Evolutionary conservation across 179 eudicot species (phyloP), one percentile per base, ranked within the genome.

Genomic region (Patellifolia procumbens): DNA sequence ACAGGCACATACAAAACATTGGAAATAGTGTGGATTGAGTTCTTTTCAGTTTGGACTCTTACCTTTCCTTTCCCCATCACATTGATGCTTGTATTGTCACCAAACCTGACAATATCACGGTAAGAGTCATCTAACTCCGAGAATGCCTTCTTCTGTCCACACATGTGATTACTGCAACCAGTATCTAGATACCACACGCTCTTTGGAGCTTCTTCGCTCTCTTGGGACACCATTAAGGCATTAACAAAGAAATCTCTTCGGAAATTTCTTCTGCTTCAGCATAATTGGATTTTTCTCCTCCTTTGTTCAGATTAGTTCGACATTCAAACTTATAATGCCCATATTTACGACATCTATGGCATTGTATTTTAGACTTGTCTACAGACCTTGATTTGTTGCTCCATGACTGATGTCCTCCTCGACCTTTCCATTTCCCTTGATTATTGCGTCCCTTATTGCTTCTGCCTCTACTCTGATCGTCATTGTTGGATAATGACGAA

Each of bases 311-410:
- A 28, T 34, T 55, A 35, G 64, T 71, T 71, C 48, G 49, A 71
- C 74, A 71, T 51, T 69, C 73, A 24, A 46, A 69, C 59, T 46
- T 48, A 29, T 46, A 69, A 69, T 49, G 73, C 24, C 74, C 74
- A 53, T 52, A 55, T 12, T 53, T 32, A 70, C 45, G 60, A 70
- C 74, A 70, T 70, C 60, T 70, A 39, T 70, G 74, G 61, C 60
- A 70, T 70, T 70, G 74, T 28, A 70, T 49, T 29, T 70, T 70
- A 49, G 74, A 70, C 59, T 49, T 70, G 74, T 70, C 60, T 70
- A 66, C 70, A 19, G 10, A 39, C 70, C 46, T 66, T 66, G 51
- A 20, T 37, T 37, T 66, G 35, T 66, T 66, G 49, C 51, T 42
- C 70, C 70, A 26, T 43, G 72, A 68, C 12, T 22, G 72, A 20